Evolutionary conservation across 1,139 yeast genomes (phyloP).

Genomic region (Pichia sp.): DNA sequence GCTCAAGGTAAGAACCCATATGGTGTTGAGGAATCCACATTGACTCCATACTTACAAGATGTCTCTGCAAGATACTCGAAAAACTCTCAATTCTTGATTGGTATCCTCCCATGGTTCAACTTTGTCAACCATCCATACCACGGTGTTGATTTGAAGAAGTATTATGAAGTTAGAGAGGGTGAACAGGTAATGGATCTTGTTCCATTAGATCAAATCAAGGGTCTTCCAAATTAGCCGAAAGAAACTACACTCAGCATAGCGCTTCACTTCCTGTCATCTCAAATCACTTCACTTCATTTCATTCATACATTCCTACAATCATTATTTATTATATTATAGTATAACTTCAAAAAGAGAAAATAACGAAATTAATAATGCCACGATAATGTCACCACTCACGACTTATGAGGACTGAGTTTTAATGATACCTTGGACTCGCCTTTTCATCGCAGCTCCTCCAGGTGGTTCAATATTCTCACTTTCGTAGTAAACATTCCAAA

Average conservation of each 20-base stretch:
- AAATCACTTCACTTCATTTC: too few relatives aligned
- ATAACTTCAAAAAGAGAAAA: too few relatives aligned
- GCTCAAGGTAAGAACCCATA: constrained; percentile 65
- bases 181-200: constrained; percentile 30
- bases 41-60: constrained; percentile 68
- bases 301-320: too few relatives aligned
- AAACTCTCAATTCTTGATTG: constrained; percentile 55
- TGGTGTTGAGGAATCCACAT: constrained; percentile 41
- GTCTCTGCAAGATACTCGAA: constrained; percentile 77
- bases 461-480: constrained; percentile 1
- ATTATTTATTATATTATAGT: too few relatives aligned
- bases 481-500: constrained; percentile 8
- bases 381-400: too few relatives aligned
- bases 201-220: constrained; percentile 26
- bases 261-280: not conserved
- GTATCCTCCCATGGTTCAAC: constrained; percentile 78
- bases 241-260: not conserved
- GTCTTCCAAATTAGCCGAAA: constrained; percentile 12
- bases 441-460: constrained; percentile 4
- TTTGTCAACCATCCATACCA: constrained; percentile 77
- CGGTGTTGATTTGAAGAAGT: constrained; percentile 65
- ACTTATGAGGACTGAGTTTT: too few relatives aligned
- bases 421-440: too few relatives aligned
- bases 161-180: constrained; percentile 55
- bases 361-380: too few relatives aligned